Conservation (phyloP, 768 basidiomycete genomes). For the Leccinum boreale region DNA sequence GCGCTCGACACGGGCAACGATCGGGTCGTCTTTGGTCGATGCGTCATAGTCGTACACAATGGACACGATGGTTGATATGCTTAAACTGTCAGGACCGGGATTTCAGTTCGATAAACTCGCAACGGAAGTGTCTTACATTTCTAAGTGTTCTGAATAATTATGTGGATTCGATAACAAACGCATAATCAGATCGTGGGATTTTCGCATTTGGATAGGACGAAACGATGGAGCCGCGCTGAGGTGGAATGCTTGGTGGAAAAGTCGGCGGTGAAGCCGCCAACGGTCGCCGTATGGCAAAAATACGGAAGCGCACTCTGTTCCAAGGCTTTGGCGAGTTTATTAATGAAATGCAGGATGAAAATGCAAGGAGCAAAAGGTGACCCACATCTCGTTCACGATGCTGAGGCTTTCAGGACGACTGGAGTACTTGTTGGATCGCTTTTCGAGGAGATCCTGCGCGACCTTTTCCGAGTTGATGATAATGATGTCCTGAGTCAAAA, state of each 20-base stretch:
- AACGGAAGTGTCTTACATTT: constrained; percentile 10
- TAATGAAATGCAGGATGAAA: background rate
- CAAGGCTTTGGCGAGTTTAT: constrained; percentile 15
- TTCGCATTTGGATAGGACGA: constrained; percentile 32
- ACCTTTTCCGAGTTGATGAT: constrained; percentile 26
- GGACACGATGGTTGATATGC: constrained; percentile 21
- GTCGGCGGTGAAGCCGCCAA: background rate
- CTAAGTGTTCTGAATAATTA: constrained; percentile 21
- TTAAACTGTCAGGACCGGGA: constrained; percentile 9
- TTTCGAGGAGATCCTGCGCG: constrained; percentile 20
- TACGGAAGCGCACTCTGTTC: constrained; percentile 14
- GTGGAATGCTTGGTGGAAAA: background rate
- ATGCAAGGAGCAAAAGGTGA: background rate
- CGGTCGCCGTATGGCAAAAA: background rate
- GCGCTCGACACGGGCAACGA: constrained; percentile 14
- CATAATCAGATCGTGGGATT: constrained; percentile 31
- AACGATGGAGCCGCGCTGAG: constrained; percentile 20
- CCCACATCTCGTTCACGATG: constrained; percentile 19
- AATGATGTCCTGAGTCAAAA: constrained; percentile 15
- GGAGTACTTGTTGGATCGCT: constrained; percentile 21
- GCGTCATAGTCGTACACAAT: constrained; percentile 24
- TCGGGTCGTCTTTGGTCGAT: constrained; percentile 16
- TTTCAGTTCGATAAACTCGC: background rate
- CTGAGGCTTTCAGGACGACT: constrained; percentile 18
- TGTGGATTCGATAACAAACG: constrained; percentile 22